These are phyloP conservation scores for Phytopythium kandeliae DNA, from an alignment of 352 stramenopile species.

Conservation along the genomic window DNA sequence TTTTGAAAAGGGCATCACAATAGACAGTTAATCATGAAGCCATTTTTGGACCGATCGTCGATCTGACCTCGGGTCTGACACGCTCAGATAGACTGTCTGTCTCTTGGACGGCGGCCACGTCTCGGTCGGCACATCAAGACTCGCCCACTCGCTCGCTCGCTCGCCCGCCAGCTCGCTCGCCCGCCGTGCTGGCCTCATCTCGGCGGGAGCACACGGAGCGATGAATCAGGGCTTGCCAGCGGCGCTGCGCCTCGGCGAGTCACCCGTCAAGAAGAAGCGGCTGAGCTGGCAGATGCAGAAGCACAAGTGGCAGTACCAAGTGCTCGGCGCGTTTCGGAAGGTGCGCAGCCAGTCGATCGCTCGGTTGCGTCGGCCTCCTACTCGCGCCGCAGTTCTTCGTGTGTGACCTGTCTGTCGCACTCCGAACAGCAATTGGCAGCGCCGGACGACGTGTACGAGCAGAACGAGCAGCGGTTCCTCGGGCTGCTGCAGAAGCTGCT, in stretches of 20 bases:
- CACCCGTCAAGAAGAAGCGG: slow-evolving; percentile 29
- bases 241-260: slow-evolving; percentile 15
- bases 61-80: background rate
- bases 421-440: slow-evolving; percentile 31
- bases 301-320: slow-evolving; percentile 49
- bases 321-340: slow-evolving; percentile 50
- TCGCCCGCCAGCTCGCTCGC: too few relatives aligned
- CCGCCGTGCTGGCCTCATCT: too few relatives aligned
- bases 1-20: too few relatives aligned
- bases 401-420: background rate
- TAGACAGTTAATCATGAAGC: slow-evolving; percentile 1
- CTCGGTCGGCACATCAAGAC: too few relatives aligned
- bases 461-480: slow-evolving; percentile 67
- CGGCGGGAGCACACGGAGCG: too few relatives aligned
- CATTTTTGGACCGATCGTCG: background rate
- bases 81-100: too few relatives aligned
- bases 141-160: too few relatives aligned
- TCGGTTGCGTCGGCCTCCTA: too few relatives aligned
- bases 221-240: slow-evolving; percentile 14
- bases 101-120: too few relatives aligned
- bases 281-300: slow-evolving; percentile 56
- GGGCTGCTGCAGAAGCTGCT: slow-evolving; percentile 61
- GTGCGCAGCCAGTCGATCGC: slow-evolving; percentile 11
- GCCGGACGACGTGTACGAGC: slow-evolving; percentile 57
- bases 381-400: too few relatives aligned